Percentiles rank a stretch among this genome's conserved stretches.
Evolutionary conservation across 257 asterid species (phyloP).

Genomic region (Ocimum tenuiflorum): DNA sequence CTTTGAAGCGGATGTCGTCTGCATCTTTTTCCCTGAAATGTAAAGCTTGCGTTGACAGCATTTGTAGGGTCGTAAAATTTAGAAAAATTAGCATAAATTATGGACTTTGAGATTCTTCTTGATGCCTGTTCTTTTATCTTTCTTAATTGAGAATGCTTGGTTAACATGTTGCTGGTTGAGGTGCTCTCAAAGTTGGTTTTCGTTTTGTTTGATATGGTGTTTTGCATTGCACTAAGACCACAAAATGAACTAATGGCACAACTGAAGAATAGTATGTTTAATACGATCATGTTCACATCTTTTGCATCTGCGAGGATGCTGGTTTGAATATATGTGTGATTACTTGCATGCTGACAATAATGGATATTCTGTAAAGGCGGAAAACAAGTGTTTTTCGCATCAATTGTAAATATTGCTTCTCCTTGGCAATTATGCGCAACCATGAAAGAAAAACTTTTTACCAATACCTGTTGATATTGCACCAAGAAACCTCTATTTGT

Average conservation of each 20-base stretch:
- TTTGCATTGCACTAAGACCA: not conserved
- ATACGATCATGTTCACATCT: not conserved
- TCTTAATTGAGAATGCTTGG: not conserved
- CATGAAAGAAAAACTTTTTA: not conserved
- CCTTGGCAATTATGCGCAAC: not conserved
- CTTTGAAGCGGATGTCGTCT: not conserved
- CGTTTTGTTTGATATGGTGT: not conserved
- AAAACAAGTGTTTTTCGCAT: not conserved
- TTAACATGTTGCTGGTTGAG: not conserved
- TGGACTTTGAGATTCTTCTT: not conserved
- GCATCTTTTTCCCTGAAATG: not conserved
- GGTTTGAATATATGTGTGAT: not conserved
- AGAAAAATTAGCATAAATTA: not conserved
- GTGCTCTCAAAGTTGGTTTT: constrained; percentile 4
- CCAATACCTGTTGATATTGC: not conserved
- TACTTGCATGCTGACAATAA: not conserved
- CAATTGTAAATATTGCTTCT: not conserved
- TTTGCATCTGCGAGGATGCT: not conserved
- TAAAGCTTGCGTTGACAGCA: not conserved
- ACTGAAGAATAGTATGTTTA: not conserved
- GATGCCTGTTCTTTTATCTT: not conserved
- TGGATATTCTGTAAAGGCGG: not conserved
- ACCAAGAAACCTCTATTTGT: not conserved
- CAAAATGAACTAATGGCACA: not conserved
- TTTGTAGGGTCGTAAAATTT: not conserved